Evolutionary conservation across 2,329 filamentous ascomycete species (phyloP).

Genomic region (Thelonectria discophora): DNA sequence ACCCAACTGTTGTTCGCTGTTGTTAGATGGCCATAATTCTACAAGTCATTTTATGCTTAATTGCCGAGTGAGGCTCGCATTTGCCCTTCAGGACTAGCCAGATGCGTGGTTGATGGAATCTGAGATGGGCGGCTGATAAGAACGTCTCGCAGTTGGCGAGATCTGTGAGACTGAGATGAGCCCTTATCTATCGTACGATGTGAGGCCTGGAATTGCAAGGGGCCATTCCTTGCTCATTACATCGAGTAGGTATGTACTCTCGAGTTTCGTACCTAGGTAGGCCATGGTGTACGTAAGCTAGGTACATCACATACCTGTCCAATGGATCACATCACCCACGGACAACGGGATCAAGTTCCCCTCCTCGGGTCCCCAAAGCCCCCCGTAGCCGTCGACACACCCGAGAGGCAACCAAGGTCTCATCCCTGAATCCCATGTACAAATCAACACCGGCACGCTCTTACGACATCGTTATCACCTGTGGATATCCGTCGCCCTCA

Average conservation of each 20-base stretch:
- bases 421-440: neutral
- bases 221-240: too few species aligned
- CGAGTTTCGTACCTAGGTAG: too few species aligned
- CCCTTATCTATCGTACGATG: neutral
- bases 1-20: neutral
- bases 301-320: neutral
- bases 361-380: neutral
- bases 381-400: neutral
- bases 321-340: neutral
- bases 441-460: too few species aligned
- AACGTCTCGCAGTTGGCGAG: neutral
- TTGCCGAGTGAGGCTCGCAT: neutral
- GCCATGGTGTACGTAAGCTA: neutral
- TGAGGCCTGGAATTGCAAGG: too few species aligned
- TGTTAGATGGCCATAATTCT: neutral
- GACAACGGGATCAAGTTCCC: neutral
- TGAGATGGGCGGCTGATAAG: neutral
- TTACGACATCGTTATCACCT: slow-evolving; percentile 14
- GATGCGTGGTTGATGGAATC: neutral
- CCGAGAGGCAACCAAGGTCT: neutral
- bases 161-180: neutral
- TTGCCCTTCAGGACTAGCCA: neutral
- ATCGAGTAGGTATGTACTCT: too few species aligned
- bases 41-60: neutral
- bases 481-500: slow-evolving; percentile 7